Conservation (phyloP, 208 protist species). For the Trypanosoma caninum region DNA sequence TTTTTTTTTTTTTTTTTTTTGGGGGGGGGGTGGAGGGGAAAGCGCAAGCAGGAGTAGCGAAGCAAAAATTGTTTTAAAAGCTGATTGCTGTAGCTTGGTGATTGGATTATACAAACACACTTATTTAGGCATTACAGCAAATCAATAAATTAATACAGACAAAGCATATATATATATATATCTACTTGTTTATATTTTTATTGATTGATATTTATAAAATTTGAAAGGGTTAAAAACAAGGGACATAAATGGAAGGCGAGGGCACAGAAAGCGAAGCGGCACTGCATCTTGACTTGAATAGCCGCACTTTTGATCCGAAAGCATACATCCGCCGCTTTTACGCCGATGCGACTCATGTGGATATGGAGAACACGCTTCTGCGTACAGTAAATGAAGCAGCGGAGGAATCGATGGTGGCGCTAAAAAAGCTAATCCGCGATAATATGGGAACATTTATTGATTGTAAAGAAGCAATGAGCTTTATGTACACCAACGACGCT, state of each 20-base stretch:
- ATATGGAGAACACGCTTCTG: slow-evolving; percentile 50
- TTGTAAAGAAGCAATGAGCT: slow-evolving; percentile 77
- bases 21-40: too few relatives aligned
- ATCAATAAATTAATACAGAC: too few relatives aligned
- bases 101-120: too few relatives aligned
- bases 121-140: too few relatives aligned
- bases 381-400: slow-evolving; percentile 32
- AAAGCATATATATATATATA: too few relatives aligned
- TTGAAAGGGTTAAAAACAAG: too few relatives aligned
- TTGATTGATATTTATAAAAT: too few relatives aligned
- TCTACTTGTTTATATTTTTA: too few relatives aligned
- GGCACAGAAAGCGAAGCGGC: background rate
- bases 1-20: too few relatives aligned
- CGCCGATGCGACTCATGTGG: slow-evolving; percentile 35
- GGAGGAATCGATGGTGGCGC: slow-evolving; percentile 39
- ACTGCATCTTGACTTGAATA: slow-evolving; percentile 56
- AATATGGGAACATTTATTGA: slow-evolving; percentile 83
- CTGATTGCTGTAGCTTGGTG: too few relatives aligned
- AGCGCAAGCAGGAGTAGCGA: too few relatives aligned
- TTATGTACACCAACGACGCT: slow-evolving; percentile 64
- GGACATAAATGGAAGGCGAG: background rate
- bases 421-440: slow-evolving; percentile 81
- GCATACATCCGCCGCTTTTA: slow-evolving; percentile 55
- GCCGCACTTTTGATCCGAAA: slow-evolving; percentile 67
- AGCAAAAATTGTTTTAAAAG: too few relatives aligned